These are phyloP conservation scores for Botrytis deweyae DNA, from an alignment of 2,329 filamentous ascomycete genomes.

Conservation along the genomic window DNA sequence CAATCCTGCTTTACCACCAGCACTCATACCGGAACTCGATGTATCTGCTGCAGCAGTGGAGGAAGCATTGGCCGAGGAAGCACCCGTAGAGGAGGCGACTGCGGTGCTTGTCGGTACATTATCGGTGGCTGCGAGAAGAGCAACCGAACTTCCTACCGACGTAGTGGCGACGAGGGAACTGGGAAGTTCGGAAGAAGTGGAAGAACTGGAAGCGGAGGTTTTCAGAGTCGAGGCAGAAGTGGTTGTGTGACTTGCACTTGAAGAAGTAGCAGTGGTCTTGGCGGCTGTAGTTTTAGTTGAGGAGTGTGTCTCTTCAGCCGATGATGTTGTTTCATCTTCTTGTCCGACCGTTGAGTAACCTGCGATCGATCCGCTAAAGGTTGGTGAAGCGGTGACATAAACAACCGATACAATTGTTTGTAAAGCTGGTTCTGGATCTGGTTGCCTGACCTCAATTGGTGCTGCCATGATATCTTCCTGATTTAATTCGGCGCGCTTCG, in stretches of 20 bases:
- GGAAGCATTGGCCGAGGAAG: constrained; percentile 21
- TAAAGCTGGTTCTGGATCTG: constrained; percentile 13
- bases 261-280: not conserved
- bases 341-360: constrained; percentile 46
- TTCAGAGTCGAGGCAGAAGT: constrained; percentile 17
- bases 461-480: constrained; percentile 23
- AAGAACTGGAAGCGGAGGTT: constrained; percentile 9
- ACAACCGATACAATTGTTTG: constrained; percentile 46
- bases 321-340: constrained; percentile 19
- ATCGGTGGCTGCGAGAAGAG: constrained; percentile 23
- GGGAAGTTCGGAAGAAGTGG: constrained; percentile 21
- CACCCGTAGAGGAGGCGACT: constrained; percentile 16
- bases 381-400: constrained; percentile 52
- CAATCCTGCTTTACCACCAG: constrained; percentile 69
- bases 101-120: constrained; percentile 5
- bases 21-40: constrained; percentile 35
- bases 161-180: constrained; percentile 28
- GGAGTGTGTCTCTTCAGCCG: constrained; percentile 12
- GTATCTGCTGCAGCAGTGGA: constrained; percentile 19
- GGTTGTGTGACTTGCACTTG: not conserved
- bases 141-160: constrained; percentile 22
- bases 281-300: not conserved
- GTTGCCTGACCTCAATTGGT: constrained; percentile 21
- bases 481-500: constrained; percentile 25
- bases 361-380: constrained; percentile 51